Percentiles rank a stretch among this genome's conserved stretches.
phyloP scores from a whole-genome alignment of 2,329 filamentous ascomycete genomes.

The Xylariaceae sp. region DNA sequence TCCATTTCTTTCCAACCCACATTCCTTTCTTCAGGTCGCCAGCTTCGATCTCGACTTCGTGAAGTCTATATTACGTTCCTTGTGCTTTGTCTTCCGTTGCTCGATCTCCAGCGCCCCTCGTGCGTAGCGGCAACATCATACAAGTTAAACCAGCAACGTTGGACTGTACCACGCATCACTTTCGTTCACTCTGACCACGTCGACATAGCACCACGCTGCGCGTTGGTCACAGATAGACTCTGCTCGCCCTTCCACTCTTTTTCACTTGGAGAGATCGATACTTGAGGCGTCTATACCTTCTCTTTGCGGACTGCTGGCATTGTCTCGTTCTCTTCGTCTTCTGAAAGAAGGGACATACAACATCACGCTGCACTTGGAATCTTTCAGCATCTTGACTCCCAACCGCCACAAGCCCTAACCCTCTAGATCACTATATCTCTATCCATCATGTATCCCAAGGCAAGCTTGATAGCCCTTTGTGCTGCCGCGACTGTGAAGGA shows the following conservation, averaged over 20 bases:
- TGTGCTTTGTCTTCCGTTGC: slow-evolving; percentile 21
- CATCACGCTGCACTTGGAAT: no score
- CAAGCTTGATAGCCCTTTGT: slow-evolving; percentile 31
- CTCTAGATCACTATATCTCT: slow-evolving; percentile 1
- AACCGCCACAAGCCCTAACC: slow-evolving; percentile 4
- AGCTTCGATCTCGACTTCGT: slow-evolving; percentile 28
- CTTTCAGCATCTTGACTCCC: slow-evolving; percentile 1
- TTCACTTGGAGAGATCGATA: slow-evolving; percentile 21
- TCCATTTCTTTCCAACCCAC: slow-evolving; percentile 23
- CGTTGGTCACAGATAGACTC: slow-evolving; percentile 22
- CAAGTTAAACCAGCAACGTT: slow-evolving; percentile 13
- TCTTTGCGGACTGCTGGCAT: no score
- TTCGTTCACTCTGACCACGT: slow-evolving; percentile 4
- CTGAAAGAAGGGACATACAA: slow-evolving; percentile 13
- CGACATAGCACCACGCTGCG: slow-evolving; percentile 24
- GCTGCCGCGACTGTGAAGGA: slow-evolving; percentile 30
- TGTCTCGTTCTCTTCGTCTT: not conserved
- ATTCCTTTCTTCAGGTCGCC: slow-evolving; percentile 33
- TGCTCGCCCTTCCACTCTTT: slow-evolving; percentile 27
- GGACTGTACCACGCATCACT: no score
- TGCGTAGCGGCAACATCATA: slow-evolving; percentile 5
- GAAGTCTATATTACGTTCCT: slow-evolving; percentile 1
- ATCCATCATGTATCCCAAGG: slow-evolving; percentile 32
- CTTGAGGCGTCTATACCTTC: slow-evolving; percentile 25
- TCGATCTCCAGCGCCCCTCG: slow-evolving; percentile 21